Conservation (phyloP, 176 grass and related monocot genomes). For the Lolium rigidum region DNA sequence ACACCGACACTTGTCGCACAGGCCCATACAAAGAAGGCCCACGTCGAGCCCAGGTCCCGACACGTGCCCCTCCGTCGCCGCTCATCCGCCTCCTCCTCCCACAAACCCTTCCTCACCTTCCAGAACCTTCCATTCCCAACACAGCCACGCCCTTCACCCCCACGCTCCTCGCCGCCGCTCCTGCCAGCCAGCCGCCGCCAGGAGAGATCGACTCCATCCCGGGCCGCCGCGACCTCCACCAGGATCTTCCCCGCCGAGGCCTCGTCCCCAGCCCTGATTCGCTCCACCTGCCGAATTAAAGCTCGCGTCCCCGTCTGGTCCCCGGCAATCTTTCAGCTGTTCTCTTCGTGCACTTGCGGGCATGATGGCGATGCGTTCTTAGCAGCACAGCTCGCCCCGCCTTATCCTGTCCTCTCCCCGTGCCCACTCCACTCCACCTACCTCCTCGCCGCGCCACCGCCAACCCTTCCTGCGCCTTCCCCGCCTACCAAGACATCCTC, state of each 20-base stretch:
- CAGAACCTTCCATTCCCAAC: constrained; percentile 56
- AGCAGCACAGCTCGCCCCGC: neutral
- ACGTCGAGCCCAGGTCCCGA: neutral
- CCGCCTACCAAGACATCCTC: neutral
- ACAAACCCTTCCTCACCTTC: constrained; percentile 40
- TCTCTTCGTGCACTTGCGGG: constrained; percentile 25
- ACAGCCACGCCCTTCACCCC: constrained; percentile 29
- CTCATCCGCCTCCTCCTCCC: neutral
- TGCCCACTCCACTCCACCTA: constrained; percentile 14
- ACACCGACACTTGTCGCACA: neutral
- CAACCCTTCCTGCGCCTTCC: neutral
- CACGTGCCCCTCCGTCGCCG: constrained; percentile 1
- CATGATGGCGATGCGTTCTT: constrained; percentile 26
- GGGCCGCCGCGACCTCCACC: neutral
- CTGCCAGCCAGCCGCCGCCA: too few species aligned
- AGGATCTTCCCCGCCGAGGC: neutral
- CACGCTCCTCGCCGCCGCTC: neutral
- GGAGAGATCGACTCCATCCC: neutral
- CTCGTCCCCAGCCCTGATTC: neutral
- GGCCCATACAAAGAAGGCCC: constrained; percentile 23
- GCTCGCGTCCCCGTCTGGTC: constrained; percentile 23
- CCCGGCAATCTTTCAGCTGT: constrained; percentile 16
- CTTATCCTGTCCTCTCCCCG: constrained; percentile 31
- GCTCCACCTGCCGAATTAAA: neutral
- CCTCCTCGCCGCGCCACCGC: neutral